A percentile compares a stretch with the other conserved stretches of the same genome.
Conservation (phyloP, 305 asterid genomes). For the Galium porrigens region DNA sequence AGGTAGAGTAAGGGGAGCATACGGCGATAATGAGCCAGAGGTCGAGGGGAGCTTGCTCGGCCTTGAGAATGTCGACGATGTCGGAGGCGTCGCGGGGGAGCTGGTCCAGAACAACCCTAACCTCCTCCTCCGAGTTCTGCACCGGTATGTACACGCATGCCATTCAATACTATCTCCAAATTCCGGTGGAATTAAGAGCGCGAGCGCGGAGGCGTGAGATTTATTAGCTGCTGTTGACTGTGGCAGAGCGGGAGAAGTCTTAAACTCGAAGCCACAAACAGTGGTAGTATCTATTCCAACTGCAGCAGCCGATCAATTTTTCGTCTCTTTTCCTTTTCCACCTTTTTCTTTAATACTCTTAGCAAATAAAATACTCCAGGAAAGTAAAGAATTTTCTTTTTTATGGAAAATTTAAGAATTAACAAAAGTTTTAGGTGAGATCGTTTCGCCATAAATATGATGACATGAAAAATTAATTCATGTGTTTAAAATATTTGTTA, state of each 20-base stretch:
- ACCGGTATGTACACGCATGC: conserved; percentile 75
- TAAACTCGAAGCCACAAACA: not conserved
- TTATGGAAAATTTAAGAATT: too few relatives aligned
- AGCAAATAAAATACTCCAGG: too few relatives aligned
- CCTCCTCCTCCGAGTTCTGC: conserved; percentile 96
- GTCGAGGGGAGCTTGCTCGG: conserved; percentile 97
- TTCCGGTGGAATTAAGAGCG: not conserved
- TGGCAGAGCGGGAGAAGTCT: not conserved
- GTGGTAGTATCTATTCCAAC: not conserved
- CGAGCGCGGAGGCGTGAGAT: not conserved
- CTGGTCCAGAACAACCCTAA: conserved; percentile 82
- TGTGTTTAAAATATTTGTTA: too few relatives aligned
- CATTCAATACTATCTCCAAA: conserved; percentile 22
- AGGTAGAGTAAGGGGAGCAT: conserved; percentile 6
- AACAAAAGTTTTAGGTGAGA: too few relatives aligned
- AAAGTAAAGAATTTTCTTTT: too few relatives aligned
- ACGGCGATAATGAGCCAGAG: conserved; percentile 95
- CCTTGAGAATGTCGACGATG: conserved; percentile 89
- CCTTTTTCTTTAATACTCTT: too few relatives aligned
- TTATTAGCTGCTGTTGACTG: not conserved
- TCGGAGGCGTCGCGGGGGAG: conserved; percentile 98
- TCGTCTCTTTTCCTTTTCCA: not conserved
- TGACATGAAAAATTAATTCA: too few relatives aligned
- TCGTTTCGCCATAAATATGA: too few relatives aligned
- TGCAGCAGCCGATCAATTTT: not conserved